Evolutionary conservation across 441 rosid genomes (phyloP).

Genomic region (Populus trichocarpa): DNA sequence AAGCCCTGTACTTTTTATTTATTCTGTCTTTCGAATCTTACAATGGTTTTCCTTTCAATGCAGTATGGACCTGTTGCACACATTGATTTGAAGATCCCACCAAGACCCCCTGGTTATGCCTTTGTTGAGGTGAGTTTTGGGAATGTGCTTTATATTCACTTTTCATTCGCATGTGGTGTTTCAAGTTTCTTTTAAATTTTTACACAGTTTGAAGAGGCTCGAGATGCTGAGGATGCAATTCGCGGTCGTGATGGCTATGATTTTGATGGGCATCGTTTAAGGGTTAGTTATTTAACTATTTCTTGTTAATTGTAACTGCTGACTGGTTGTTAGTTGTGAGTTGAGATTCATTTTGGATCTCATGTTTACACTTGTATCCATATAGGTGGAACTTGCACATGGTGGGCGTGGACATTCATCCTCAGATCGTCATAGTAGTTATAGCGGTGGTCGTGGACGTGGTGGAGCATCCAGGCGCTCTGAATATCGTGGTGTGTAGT

Average conservation of each 20-base stretch:
- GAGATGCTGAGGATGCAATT: conserved; percentile 96
- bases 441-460: conserved; percentile 47
- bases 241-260: conserved; percentile 90
- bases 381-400: conserved; percentile 90
- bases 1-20: neutral
- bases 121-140: conserved; percentile 71
- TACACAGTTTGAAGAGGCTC: conserved; percentile 79
- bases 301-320: neutral
- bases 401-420: conserved; percentile 24
- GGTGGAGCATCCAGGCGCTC: conserved; percentile 76
- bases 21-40: neutral
- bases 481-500: conserved; percentile 78
- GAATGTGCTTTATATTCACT: neutral
- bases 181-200: neutral
- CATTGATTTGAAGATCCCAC: conserved; percentile 91
- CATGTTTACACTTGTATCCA: neutral
- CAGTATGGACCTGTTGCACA: conserved; percentile 91
- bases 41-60: conserved; percentile 11
- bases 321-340: neutral
- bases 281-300: conserved; percentile 46
- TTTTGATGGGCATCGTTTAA: conserved; percentile 75
- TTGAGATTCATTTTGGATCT: neutral
- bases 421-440: conserved; percentile 67
- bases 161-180: neutral
- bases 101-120: conserved; percentile 94